phyloP scores from a whole-genome alignment of 768 basidiomycete genomes.

The Rossbeevera mucosa region DNA sequence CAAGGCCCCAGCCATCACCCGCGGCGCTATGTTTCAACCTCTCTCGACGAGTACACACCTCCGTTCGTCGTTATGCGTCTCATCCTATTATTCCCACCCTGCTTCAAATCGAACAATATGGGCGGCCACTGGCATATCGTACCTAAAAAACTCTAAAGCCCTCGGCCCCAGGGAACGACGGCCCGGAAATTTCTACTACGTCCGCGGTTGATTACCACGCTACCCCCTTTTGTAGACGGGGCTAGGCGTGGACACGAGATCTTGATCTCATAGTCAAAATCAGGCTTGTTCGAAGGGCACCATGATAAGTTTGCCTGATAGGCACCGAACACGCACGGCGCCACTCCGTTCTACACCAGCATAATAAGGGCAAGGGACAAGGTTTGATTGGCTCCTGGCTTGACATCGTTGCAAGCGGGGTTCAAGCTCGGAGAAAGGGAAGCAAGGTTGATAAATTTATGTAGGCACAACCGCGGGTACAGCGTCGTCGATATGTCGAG shows the following conservation, averaged over 20 bases:
- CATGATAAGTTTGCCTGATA: conserved; percentile 2
- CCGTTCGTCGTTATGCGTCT: neutral
- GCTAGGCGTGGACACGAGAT: conserved; percentile 9
- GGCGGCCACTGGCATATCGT: conserved; percentile 3
- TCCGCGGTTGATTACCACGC: conserved; percentile 23
- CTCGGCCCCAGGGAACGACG: conserved; percentile 27
- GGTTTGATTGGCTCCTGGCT: conserved; percentile 13
- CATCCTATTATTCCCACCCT: conserved; percentile 8
- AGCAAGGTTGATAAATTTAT: neutral
- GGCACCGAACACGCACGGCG: conserved; percentile 1
- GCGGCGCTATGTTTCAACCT: neutral
- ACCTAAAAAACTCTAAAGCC: conserved; percentile 8
- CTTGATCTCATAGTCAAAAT: conserved; percentile 22
- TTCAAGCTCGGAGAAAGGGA: conserved; percentile 4
- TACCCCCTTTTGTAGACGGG: conserved; percentile 20
- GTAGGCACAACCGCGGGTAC: neutral
- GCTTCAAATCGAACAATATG: neutral
- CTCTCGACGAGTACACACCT: neutral
- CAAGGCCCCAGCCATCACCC: neutral
- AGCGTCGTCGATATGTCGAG: neutral
- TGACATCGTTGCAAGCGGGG: conserved; percentile 11
- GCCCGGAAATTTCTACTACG: conserved; percentile 2
- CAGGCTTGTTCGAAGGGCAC: conserved; percentile 21
- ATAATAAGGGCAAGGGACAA: conserved; percentile 3
- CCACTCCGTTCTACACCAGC: conserved; percentile 2